Evolutionary conservation across 345 rosid genomes (phyloP).

Genomic region (Gossypium arboreum): DNA sequence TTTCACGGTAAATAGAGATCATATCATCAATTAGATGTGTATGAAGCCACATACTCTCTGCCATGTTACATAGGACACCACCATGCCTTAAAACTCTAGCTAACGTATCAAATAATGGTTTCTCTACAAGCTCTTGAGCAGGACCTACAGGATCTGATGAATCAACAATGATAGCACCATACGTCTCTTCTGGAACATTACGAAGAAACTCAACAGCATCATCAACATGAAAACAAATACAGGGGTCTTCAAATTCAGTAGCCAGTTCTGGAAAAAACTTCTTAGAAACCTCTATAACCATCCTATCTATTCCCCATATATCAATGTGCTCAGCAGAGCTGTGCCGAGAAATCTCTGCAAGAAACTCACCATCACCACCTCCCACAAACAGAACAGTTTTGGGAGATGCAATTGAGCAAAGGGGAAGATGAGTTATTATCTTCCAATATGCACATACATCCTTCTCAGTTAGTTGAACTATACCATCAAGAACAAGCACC

Average conservation of each 20-base stretch:
- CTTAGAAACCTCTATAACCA: constrained; percentile 92
- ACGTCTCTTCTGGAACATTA: constrained; percentile 58
- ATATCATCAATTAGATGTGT: constrained; percentile 87
- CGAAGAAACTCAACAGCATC: constrained; percentile 87
- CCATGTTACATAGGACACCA: constrained; percentile 95
- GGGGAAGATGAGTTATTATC: constrained; percentile 97
- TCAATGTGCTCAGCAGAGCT: constrained; percentile 82
- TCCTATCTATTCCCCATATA: constrained; percentile 91
- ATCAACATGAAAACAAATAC: constrained; percentile 82
- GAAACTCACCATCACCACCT: constrained; percentile 99
- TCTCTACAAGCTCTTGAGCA: constrained; percentile 88
- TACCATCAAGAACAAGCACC: constrained; percentile 97
- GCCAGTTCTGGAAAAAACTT: constrained; percentile 78
- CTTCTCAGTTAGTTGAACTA: constrained; percentile 90
- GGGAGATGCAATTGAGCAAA: constrained; percentile 82
- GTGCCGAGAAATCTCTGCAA: constrained; percentile 84
- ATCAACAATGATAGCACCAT: constrained; percentile 91
- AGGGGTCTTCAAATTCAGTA: constrained; percentile 90
- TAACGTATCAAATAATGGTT: constrained; percentile 80
- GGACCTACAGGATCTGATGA: constrained; percentile 98
- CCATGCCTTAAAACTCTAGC: constrained; percentile 86
- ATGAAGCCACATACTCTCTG: constrained; percentile 98
- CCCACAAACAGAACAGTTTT: constrained; percentile 94
- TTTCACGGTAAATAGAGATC: constrained; percentile 64
- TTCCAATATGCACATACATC: constrained; percentile 98